phyloP scores from a whole-genome alignment of 179 eudicot genomes.

The Corrigiola litoralis region DNA sequence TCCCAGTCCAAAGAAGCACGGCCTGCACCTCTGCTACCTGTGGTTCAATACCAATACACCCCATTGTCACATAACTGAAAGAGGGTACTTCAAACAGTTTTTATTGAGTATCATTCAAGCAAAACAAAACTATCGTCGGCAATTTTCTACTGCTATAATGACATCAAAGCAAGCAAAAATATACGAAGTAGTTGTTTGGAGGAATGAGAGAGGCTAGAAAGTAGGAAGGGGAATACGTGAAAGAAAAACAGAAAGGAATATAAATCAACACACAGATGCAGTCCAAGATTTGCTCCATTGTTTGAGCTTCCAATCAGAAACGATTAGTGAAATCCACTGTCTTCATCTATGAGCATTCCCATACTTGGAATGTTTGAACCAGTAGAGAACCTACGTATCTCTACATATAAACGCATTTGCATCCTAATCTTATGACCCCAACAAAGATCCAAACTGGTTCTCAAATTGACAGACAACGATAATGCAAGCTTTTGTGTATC shows the following conservation, averaged over 20 bases:
- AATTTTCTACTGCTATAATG: not conserved
- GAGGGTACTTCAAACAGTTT: not conserved
- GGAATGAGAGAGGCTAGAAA: too few relatives aligned
- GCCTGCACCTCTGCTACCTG: conserved; percentile 90
- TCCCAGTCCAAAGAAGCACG: conserved; percentile 87
- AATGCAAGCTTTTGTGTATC: not conserved
- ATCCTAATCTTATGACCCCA: too few relatives aligned
- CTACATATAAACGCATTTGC: too few relatives aligned
- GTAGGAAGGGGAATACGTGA: too few relatives aligned
- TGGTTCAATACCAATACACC: not conserved
- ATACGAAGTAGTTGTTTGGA: too few relatives aligned
- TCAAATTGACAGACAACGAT: too few relatives aligned
- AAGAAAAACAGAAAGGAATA: not conserved
- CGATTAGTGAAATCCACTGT: not conserved
- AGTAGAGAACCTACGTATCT: too few relatives aligned
- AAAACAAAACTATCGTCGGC: not conserved
- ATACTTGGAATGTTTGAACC: too few relatives aligned
- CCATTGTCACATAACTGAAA: not conserved
- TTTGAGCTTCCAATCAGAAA: not conserved
- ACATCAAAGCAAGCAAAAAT: too few relatives aligned
- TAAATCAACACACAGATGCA: not conserved
- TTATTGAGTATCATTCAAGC: not conserved
- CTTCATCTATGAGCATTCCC: too few relatives aligned
- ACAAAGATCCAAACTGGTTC: too few relatives aligned
- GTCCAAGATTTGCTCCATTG: not conserved